Percentiles rank a stretch among this genome's conserved stretches.
Evolutionary conservation across 2,329 filamentous ascomycete genomes (phyloP).

Genomic region (Cladorrhinum sp.): DNA sequence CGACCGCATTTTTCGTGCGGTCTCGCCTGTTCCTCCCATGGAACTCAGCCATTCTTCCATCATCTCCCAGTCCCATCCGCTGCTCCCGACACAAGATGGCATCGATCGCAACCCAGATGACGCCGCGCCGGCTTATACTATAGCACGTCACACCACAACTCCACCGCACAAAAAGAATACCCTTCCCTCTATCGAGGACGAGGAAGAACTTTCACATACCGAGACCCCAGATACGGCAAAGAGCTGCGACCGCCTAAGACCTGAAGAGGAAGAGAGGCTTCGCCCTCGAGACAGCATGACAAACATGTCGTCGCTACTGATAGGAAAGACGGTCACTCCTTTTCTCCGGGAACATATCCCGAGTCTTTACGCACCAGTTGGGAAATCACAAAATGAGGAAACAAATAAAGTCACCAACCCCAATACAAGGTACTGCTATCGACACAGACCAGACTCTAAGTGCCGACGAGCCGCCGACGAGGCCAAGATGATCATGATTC

Average conservation of each 20-base stretch:
- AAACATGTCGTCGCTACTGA: conserved; percentile 63
- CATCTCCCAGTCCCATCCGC: conserved; percentile 19
- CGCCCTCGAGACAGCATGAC: conserved; percentile 39
- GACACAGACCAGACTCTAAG: conserved; percentile 89
- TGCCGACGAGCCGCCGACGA: conserved; percentile 92
- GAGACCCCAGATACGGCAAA: conserved; percentile 22
- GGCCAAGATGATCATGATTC: conserved; percentile 91
- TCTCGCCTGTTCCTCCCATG: conserved; percentile 22
- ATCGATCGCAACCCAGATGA: conserved; percentile 24
- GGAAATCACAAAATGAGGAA: conserved; percentile 50
- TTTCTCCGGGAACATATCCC: conserved; percentile 92
- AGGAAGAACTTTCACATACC: background rate
- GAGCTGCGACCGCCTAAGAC: conserved; percentile 50
- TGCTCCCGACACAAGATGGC: conserved; percentile 26
- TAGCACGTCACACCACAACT: conserved; percentile 15
- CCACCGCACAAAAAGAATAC: conserved; percentile 21
- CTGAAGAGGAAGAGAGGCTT: conserved; percentile 47
- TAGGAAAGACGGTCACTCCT: conserved; percentile 76
- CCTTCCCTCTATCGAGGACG: conserved; percentile 4
- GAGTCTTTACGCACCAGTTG: conserved; percentile 77
- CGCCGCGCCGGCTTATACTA: conserved; percentile 20
- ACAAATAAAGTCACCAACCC: conserved; percentile 49
- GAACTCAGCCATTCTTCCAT: conserved; percentile 21
- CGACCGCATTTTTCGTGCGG: conserved; percentile 19
- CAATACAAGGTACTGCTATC: conserved; percentile 93